A percentile compares a stretch with the other conserved stretches of the same genome.
Evolutionary conservation across 148 eudicot genomes (phyloP).

Genomic region (Vaccinium macrocarpon): DNA sequence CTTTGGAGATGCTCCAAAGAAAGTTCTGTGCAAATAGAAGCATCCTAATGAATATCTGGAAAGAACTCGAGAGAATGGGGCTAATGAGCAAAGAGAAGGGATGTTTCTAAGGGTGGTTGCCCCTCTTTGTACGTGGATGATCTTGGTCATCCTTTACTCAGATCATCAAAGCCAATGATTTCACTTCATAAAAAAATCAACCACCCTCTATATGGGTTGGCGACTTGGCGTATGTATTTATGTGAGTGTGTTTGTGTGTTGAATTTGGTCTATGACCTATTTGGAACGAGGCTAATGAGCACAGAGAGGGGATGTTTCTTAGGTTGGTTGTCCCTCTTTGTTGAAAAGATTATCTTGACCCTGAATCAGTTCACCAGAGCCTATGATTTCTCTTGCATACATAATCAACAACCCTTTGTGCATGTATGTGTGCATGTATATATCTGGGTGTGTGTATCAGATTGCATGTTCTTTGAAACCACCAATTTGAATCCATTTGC

Average conservation of each 20-base stretch:
- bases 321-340: neutral
- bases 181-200: neutral
- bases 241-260: neutral
- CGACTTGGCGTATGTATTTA: neutral
- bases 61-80: neutral
- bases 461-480: neutral
- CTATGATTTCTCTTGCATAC: neutral
- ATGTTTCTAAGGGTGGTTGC: constrained; percentile 3
- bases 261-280: neutral
- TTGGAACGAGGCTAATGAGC: neutral
- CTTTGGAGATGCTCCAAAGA: neutral
- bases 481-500: neutral
- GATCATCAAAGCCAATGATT: neutral
- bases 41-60: neutral
- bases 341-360: neutral
- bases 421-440: neutral
- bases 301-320: neutral
- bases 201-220: neutral
- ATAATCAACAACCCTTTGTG: neutral
- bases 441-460: neutral
- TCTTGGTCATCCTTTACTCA: neutral
- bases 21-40: neutral
- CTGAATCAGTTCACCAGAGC: neutral
- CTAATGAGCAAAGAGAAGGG: neutral
- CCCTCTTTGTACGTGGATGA: neutral